Conservation (phyloP, 1,284 basidiomycete species). For the Austropuccinia psidii region DNA sequence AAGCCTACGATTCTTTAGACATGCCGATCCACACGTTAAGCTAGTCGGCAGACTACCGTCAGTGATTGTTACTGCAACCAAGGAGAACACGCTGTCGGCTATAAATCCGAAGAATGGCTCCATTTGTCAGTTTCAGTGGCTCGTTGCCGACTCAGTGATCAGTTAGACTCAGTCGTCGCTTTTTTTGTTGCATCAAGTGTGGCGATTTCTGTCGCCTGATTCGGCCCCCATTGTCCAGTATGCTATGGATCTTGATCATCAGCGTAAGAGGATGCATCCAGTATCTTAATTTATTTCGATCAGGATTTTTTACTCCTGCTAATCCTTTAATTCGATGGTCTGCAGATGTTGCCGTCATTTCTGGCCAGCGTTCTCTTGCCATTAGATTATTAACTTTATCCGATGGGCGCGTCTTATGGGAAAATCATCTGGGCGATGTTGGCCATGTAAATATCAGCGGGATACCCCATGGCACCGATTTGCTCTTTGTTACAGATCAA, state of each 20-base stretch:
- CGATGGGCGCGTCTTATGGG: conserved; percentile 29
- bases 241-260: conserved; percentile 21
- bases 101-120: conserved; percentile 30
- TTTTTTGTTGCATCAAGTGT: conserved; percentile 7
- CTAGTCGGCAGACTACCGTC: conserved; percentile 23
- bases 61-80: conserved; percentile 16
- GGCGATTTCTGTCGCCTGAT: conserved; percentile 20
- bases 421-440: background rate
- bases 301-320: background rate
- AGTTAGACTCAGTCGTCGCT: background rate
- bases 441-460: background rate
- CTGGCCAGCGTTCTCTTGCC: background rate
- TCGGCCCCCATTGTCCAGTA: conserved; percentile 31
- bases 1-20: conserved; percentile 20
- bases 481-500: conserved; percentile 32
- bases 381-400: conserved; percentile 3
- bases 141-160: background rate
- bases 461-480: too few species aligned
- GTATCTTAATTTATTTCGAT: background rate
- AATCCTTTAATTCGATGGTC: background rate
- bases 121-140: conserved; percentile 1
- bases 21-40: conserved; percentile 21
- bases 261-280: background rate
- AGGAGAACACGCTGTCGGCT: conserved; percentile 17
- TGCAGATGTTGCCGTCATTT: conserved; percentile 21